These are phyloP conservation scores for Inonotus obliquus DNA, from an alignment of 1,284 basidiomycete species.

Conservation along the genomic window DNA sequence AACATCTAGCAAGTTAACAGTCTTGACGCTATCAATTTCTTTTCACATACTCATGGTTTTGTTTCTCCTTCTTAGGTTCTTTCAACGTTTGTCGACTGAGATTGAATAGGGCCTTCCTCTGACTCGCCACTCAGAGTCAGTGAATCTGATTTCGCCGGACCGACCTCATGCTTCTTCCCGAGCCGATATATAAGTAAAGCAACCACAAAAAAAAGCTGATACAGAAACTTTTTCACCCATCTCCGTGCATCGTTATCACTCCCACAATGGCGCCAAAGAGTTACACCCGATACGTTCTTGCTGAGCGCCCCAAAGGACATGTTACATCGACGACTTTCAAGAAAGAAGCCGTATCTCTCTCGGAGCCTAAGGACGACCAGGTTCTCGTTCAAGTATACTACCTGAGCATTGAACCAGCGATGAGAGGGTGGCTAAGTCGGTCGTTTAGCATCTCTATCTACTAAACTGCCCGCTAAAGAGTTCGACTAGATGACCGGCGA, in stretches of 20 bases:
- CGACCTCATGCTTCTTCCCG: too few relatives aligned
- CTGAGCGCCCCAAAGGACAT: constrained; percentile 61
- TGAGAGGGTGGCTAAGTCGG: constrained; percentile 75
- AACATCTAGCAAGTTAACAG: too few relatives aligned
- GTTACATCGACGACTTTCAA: constrained; percentile 52
- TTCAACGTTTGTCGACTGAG: too few relatives aligned
- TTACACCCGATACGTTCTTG: constrained; percentile 70
- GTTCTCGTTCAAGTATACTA: constrained; percentile 72
- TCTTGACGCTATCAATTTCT: too few relatives aligned
- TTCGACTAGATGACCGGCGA: constrained; percentile 40
- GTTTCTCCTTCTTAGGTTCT: too few relatives aligned
- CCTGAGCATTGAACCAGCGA: constrained; percentile 79
- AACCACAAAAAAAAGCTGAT: neutral
- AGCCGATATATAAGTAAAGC: too few relatives aligned
- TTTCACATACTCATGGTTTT: too few relatives aligned
- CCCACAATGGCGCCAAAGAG: constrained; percentile 28
- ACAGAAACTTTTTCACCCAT: neutral
- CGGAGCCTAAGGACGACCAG: constrained; percentile 50
- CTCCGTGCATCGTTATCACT: neutral
- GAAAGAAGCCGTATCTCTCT: constrained; percentile 45
- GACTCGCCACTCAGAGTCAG: too few relatives aligned
- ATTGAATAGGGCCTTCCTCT: too few relatives aligned
- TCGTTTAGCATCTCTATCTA: neutral
- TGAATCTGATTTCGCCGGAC: too few relatives aligned
- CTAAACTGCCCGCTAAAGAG: neutral